Conservation (phyloP, 768 basidiomycete genomes). For the Amanita phalloides region DNA sequence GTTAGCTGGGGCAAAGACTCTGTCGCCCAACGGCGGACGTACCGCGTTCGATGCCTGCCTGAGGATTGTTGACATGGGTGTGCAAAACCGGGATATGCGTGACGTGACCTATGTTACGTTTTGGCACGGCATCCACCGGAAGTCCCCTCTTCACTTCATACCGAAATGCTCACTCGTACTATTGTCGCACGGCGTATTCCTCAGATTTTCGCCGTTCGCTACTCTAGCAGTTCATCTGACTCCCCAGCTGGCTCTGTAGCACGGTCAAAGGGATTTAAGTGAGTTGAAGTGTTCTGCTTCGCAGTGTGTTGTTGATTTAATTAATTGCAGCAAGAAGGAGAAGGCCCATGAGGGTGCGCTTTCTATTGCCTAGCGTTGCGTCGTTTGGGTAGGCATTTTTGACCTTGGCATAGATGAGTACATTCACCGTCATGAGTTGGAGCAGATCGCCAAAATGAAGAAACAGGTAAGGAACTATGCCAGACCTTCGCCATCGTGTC, state of each 20-base stretch:
- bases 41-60: slow-evolving; percentile 45
- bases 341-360: slow-evolving; percentile 38
- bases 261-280: slow-evolving; percentile 46
- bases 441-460: slow-evolving; percentile 41
- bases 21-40: slow-evolving; percentile 13
- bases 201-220: slow-evolving; percentile 18
- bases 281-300: slow-evolving; percentile 2
- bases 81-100: slow-evolving; percentile 31
- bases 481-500: background rate
- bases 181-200: slow-evolving; percentile 26
- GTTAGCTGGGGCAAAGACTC: slow-evolving; percentile 4
- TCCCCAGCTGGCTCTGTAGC: slow-evolving; percentile 40
- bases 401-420: slow-evolving; percentile 36
- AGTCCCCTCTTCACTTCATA: background rate
- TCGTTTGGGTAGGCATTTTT: background rate
- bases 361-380: background rate
- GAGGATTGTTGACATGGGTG: slow-evolving; percentile 59
- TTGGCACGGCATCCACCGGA: background rate
- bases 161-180: slow-evolving; percentile 28
- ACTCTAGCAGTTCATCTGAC: slow-evolving; percentile 19
- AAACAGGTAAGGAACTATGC: slow-evolving; percentile 26
- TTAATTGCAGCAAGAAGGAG: slow-evolving; percentile 42
- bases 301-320: slow-evolving; percentile 7
- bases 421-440: slow-evolving; percentile 39
- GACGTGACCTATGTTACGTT: slow-evolving; percentile 14